Evolutionary conservation across 164 flowering plant genomes (phyloP).

Genomic region (Litsea cubeba): DNA sequence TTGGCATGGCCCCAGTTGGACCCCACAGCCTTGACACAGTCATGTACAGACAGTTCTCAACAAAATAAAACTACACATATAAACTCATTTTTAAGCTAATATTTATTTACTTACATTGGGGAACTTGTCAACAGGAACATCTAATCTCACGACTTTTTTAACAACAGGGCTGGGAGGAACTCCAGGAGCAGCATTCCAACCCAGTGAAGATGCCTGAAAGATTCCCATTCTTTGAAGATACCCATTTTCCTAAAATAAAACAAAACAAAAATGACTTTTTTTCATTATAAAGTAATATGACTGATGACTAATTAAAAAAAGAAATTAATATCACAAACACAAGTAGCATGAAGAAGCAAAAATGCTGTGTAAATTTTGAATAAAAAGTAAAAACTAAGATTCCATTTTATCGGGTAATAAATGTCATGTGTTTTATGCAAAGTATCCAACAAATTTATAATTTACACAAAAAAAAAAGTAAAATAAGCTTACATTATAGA

Average conservation of each 20-base stretch:
- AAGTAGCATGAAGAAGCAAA: neutral
- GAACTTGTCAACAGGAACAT: conserved; percentile 75
- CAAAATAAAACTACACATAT: too few relatives aligned
- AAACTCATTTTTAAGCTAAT: neutral
- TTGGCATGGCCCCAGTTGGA: too few relatives aligned
- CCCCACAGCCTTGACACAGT: too few relatives aligned
- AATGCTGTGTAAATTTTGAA: neutral
- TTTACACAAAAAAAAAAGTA: too few relatives aligned
- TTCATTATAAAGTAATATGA: neutral
- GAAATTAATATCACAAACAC: neutral
- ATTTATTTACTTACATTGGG: conserved; percentile 48
- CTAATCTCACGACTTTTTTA: conserved; percentile 72
- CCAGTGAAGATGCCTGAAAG: conserved; percentile 47
- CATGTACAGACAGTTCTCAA: too few relatives aligned
- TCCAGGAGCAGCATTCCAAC: conserved; percentile 63
- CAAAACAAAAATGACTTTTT: neutral
- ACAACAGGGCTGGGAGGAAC: conserved; percentile 45
- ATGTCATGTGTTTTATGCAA: too few relatives aligned
- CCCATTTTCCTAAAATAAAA: conserved; percentile 47
- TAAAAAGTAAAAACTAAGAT: neutral
- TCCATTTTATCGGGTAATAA: neutral
- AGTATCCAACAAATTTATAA: too few relatives aligned
- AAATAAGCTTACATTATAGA: too few relatives aligned
- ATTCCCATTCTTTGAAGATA: conserved; percentile 49
- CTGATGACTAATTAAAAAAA: neutral